Conservation (phyloP, 2,329 filamentous ascomycete species). For the Calonectria ilicicola region DNA sequence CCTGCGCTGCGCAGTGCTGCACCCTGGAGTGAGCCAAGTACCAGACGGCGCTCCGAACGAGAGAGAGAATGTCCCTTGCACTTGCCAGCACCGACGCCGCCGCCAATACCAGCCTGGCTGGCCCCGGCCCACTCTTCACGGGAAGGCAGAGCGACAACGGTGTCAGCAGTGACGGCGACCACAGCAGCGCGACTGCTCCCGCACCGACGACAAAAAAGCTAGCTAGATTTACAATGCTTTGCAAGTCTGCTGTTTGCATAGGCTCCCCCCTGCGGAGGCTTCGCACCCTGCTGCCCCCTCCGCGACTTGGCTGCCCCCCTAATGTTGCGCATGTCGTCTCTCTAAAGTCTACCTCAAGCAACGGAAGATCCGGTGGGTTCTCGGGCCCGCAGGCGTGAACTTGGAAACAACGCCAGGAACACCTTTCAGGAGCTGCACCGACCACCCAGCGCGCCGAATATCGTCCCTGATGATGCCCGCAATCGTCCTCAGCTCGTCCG, state of each 20-base stretch:
- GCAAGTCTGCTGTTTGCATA: neutral
- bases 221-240: neutral
- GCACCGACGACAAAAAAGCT: neutral
- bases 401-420: constrained; percentile 16
- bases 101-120: constrained; percentile 20
- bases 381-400: constrained; percentile 38
- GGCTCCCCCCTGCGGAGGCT: neutral
- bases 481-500: neutral
- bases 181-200: neutral
- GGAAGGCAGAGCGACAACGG: constrained; percentile 22
- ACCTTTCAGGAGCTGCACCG: neutral
- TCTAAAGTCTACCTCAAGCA: constrained; percentile 1
- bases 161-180: constrained; percentile 6
- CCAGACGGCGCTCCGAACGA: constrained; percentile 27
- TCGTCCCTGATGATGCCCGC: neutral
- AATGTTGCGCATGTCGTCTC: neutral
- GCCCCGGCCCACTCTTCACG: constrained; percentile 20
- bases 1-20: constrained; percentile 8
- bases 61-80: constrained; percentile 11
- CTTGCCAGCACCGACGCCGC: constrained; percentile 18
- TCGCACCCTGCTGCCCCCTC: neutral
- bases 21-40: constrained; percentile 36
- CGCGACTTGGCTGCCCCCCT: neutral
- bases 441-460: neutral
- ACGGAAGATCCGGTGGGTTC: constrained; percentile 41